Evolutionary conservation across 805 yeast species (phyloP).

Genomic region (Schwanniomyces polymorphus): DNA sequence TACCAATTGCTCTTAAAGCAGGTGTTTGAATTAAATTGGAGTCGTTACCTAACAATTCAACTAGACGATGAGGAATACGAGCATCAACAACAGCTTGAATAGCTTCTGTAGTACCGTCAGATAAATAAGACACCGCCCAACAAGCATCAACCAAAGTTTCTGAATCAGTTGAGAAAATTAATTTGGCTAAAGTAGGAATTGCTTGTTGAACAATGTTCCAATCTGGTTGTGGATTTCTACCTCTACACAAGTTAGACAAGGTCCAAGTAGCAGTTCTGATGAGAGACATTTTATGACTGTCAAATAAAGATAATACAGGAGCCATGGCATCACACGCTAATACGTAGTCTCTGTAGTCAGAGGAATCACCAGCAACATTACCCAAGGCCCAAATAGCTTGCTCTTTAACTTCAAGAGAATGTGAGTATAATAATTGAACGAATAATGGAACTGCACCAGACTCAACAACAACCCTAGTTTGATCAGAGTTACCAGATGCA

Average conservation of each 20-base stretch:
- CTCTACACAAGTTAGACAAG: conserved; percentile 92
- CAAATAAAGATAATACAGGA: conserved; percentile 78
- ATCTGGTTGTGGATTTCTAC: conserved; percentile 94
- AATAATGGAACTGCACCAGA: conserved; percentile 93
- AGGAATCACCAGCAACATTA: conserved; percentile 97
- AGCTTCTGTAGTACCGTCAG: conserved; percentile 90
- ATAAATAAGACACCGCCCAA: conserved; percentile 95
- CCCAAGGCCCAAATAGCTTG: conserved; percentile 99
- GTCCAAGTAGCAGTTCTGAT: conserved; percentile 99
- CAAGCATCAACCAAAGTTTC: conserved; percentile 97
- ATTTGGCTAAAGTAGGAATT: conserved; percentile 86
- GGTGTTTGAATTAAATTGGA: conserved; percentile 92
- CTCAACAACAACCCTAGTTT: conserved; percentile 87
- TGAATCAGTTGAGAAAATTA: conserved; percentile 85
- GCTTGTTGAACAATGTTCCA: conserved; percentile 87
- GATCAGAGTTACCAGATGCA: conserved; percentile 90
- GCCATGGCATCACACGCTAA: conserved; percentile 83
- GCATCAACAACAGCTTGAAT: conserved; percentile 97
- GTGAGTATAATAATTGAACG: conserved; percentile 76
- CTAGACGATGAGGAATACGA: conserved; percentile 90
- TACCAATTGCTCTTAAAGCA: conserved; percentile 95
- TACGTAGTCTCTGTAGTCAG: conserved; percentile 87
- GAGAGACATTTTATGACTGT: conserved; percentile 80
- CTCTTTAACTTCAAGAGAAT: conserved; percentile 89
- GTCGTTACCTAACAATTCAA: conserved; percentile 83